Conservation (phyloP, 2,329 filamentous ascomycete genomes). For the Fusarium nurragi region DNA sequence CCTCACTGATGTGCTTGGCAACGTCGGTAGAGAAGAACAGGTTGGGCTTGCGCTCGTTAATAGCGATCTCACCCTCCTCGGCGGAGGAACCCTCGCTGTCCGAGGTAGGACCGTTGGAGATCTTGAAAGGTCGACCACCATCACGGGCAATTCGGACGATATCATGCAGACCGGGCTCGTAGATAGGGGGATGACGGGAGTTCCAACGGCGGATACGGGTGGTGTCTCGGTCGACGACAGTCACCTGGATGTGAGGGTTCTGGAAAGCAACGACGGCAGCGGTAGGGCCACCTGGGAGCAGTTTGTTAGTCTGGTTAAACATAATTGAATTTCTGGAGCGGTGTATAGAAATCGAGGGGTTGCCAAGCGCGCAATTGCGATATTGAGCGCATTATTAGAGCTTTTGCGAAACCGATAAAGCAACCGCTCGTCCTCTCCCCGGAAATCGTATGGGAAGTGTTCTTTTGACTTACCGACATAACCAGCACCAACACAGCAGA, state of each 20-base stretch:
- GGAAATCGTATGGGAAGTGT: not conserved
- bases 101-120: conserved; percentile 51
- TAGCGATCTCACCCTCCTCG: conserved; percentile 46
- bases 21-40: conserved; percentile 79
- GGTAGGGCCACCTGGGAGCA: conserved; percentile 71
- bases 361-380: conserved; percentile 23
- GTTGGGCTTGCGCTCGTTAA: conserved; percentile 66
- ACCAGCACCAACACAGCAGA: conserved; percentile 79
- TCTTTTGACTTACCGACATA: conserved; percentile 71
- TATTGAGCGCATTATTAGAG: conserved; percentile 1
- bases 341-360: not conserved
- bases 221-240: conserved; percentile 77
- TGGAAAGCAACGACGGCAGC: conserved; percentile 78
- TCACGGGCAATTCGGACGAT: conserved; percentile 73
- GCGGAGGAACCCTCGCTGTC: conserved; percentile 47
- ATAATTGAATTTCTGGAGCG: conserved; percentile 17
- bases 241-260: conserved; percentile 75
- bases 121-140: conserved; percentile 58
- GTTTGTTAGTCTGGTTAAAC: conserved; percentile 24
- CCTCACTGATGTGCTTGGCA: conserved; percentile 67
- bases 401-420: not conserved
- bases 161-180: conserved; percentile 76
- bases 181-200: conserved; percentile 76
- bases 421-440: not conserved
- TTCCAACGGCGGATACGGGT: conserved; percentile 77